Evolutionary conservation across 805 yeast genomes (phyloP), one percentile per base, ranked within the genome.

Genomic region (Candida boidinii): DNA sequence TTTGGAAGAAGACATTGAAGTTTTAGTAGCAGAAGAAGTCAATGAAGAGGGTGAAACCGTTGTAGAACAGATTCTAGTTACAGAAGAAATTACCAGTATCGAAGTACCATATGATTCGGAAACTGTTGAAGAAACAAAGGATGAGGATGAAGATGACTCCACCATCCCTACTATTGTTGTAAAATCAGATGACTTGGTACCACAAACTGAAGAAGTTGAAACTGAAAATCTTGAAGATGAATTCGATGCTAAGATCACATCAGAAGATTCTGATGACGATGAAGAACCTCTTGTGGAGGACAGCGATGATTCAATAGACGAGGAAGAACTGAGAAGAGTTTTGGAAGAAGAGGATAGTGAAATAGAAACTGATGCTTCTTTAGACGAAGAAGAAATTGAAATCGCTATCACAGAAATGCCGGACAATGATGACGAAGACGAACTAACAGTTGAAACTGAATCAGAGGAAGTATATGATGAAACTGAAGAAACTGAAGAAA

Each of bases 191-290:
- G 26, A 5, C 8, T 15, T 7, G 11, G 10, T n/a, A n/a, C n/a
- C n/a, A n/a, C n/a, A n/a, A 17, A 23, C 6, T 23, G 26, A 23
- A 5, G 26, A 23, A 5, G 7, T 17, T 13, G 11, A 13, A 9
- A 23, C 6, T 13, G n/a, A n/a, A n/a, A 31, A 25, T 10, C 26
- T 27, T 15, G 41, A 38, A 19, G 47, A 26, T 11, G 28, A 36
- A 12, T 18, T 21, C 3, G 41, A 42, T 15, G 40, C 31, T 10
- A 42, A 41, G n/a, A n/a, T n/a, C n/a, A n/a, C n/a, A n/a, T n/a
- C 10, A 4, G 7, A 28, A 10, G 31, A 29, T 4, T 16, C 24
- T 17, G 26, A 21, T 13, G 7, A 16, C 16, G 31, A 23, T n/a
- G n/a, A n/a, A n/a, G n/a, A n/a, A n/a, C n/a, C n/a, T n/a, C n/a